A percentile compares a stretch with the other conserved stretches of the same genome.
phyloP scores from a whole-genome alignment of 108 stramenopile genomes.

The Discostella pseudostelligera region DNA sequence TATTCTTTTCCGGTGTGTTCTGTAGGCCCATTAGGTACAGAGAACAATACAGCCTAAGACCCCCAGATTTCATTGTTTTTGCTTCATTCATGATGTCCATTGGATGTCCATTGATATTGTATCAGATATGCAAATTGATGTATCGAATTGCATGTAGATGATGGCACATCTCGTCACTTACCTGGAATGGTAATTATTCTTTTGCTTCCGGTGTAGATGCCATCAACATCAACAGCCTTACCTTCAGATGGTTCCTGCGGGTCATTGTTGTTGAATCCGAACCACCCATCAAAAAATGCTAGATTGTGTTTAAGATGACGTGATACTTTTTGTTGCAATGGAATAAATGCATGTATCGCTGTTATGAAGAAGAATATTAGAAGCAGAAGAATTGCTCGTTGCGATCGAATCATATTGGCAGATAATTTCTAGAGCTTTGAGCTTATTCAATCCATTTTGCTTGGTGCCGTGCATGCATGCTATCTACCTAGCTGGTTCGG shows the following conservation, averaged over 20 bases:
- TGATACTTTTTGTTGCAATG: not conserved
- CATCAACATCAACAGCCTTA: constrained; percentile 31
- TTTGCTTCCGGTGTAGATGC: constrained; percentile 40
- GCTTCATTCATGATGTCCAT: constrained; percentile 21
- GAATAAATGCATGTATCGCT: constrained; percentile 17
- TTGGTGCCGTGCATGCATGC: too few species aligned
- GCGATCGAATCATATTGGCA: too few species aligned
- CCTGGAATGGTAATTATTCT: constrained; percentile 50
- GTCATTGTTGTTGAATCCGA: constrained; percentile 19
- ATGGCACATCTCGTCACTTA: constrained; percentile 4
- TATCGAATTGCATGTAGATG: too few species aligned
- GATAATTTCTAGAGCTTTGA: too few species aligned
- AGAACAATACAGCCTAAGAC: constrained; percentile 65
- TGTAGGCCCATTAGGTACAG: constrained; percentile 80
- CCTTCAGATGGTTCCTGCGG: constrained; percentile 3
- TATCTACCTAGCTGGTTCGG: too few species aligned
- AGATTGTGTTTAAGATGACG: not conserved
- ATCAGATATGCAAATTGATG: too few species aligned
- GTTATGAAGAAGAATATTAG: constrained; percentile 19
- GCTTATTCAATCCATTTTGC: too few species aligned
- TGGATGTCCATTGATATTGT: not conserved
- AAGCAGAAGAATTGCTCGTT: constrained; percentile 1
- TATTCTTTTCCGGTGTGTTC: constrained; percentile 66
- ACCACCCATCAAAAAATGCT: constrained; percentile 32
- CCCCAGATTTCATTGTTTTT: constrained; percentile 76